Conservation (phyloP, 2,329 filamentous ascomycete species). For the Sporothrix brasiliensis region DNA sequence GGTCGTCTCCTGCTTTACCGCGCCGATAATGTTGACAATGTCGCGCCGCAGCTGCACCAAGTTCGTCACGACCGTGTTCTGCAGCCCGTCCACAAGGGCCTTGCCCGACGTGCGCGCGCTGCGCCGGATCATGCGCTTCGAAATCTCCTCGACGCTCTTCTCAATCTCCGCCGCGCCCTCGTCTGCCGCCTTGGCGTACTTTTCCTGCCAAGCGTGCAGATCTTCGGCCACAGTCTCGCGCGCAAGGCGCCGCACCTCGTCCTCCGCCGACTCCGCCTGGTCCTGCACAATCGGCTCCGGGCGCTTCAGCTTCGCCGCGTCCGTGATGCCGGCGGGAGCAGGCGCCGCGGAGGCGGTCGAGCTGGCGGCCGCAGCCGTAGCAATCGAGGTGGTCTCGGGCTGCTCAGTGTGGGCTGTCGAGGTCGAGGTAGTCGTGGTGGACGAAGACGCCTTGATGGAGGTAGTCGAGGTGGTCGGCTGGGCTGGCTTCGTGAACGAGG, state of each 20-base stretch:
- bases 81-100: constrained; percentile 67
- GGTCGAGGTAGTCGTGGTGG: constrained; percentile 39
- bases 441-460: constrained; percentile 36
- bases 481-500: constrained; percentile 46
- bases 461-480: constrained; percentile 35
- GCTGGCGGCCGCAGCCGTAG: constrained; percentile 39
- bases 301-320: constrained; percentile 30
- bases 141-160: constrained; percentile 63
- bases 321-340: constrained; percentile 29
- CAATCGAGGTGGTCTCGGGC: constrained; percentile 25
- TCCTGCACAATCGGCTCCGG: constrained; percentile 48
- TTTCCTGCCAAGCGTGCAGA: constrained; percentile 81
- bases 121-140: constrained; percentile 59
- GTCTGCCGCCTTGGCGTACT: constrained; percentile 82
- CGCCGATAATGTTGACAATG: constrained; percentile 64
- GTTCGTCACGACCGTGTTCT: constrained; percentile 66
- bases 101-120: constrained; percentile 68
- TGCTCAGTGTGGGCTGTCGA: constrained; percentile 36
- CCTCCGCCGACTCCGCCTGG: constrained; percentile 53
- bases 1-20: constrained; percentile 52
- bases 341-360: constrained; percentile 31
- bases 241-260: constrained; percentile 59
- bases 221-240: constrained; percentile 75
- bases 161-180: constrained; percentile 78
- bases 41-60: constrained; percentile 55